Evolutionary conservation across 352 stramenopile genomes (phyloP).

Genomic region (Elongisporangium senticosum): DNA sequence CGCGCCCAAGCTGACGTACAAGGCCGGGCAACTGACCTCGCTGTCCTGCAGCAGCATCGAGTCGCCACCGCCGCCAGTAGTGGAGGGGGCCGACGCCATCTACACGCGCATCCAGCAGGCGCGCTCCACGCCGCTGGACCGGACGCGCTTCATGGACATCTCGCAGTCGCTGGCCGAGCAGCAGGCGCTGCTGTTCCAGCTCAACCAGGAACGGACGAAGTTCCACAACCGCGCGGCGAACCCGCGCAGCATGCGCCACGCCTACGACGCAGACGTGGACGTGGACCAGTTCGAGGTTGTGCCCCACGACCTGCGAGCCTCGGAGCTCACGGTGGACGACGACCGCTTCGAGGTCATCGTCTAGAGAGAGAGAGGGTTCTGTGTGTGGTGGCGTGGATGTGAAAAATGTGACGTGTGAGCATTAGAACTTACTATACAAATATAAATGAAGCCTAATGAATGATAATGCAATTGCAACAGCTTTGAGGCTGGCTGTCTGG

Average conservation of each 20-base stretch:
- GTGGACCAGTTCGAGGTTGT: neutral
- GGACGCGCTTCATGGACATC: neutral
- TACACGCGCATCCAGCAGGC: neutral
- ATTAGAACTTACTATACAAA: neutral
- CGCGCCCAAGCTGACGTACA: neutral
- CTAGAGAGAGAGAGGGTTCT: neutral
- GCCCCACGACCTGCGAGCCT: neutral
- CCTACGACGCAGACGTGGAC: neutral
- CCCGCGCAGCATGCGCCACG: neutral
- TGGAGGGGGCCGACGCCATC: neutral
- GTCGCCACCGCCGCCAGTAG: neutral
- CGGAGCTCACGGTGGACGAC: neutral
- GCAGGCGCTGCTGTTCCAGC: neutral
- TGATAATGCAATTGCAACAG: neutral
- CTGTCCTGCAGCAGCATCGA: neutral
- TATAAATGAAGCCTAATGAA: neutral
- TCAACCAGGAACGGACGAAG: neutral
- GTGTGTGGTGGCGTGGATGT: neutral
- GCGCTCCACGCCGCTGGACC: neutral
- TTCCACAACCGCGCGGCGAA: neutral
- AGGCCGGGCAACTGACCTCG: neutral
- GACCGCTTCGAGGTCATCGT: neutral
- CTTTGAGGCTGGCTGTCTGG: neutral
- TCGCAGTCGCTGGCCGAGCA: neutral
- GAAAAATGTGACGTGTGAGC: neutral